Evolutionary conservation across 352 stramenopile genomes (phyloP), one percentile per base, ranked within the genome.

Genomic region (Pythium monospermum): DNA sequence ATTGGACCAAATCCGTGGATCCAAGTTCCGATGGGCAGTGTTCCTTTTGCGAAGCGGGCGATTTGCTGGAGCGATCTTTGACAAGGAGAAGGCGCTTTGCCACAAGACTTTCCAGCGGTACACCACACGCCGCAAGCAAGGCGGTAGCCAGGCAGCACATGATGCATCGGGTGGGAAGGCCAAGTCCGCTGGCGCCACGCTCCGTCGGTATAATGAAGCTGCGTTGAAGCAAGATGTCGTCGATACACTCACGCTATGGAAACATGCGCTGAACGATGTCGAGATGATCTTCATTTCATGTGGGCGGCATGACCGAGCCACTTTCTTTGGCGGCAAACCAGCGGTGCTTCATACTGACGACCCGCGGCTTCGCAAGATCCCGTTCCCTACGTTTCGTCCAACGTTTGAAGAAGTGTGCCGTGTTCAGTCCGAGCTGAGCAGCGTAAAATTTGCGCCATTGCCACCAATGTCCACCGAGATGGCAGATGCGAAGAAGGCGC

Each of bases 101-200:
- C 94, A 98, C 65, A 95, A 94, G 64, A 93, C 91, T 35, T 96
- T 92, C 39, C 80, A 94, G 51, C 72, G 89, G 16, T 98, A 98
- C 70, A 98, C 94, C 7, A 86, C 93, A 6, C 81, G 94, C 30
- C 83, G 92, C 46, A 96, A 96, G 47, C 94, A 98, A 61, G 94
- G 94, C 21, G 94, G 94, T 6, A 86, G 79, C 12, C 94, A 98
- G 71, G 95, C 87, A 0, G 69, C 76, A 5, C 83, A 93, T 39
- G 94, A 98, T 51, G 68, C 62, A 1, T 59, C 71, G 10, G 83
- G 83, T 11, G 61, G 75, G 25, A 96, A 96, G 49, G 86, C 91
- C 32, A 98, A 98, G 58, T 97, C 85, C 0, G 84, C 96, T 2
- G 94, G 94, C 36, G 85, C 91, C 8, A 96, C 96, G 55, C 66